A percentile compares a stretch with the other conserved stretches of the same genome.
phyloP scores from a whole-genome alignment of 2,329 filamentous ascomycete genomes.

The Sporothrix pallida region DNA sequence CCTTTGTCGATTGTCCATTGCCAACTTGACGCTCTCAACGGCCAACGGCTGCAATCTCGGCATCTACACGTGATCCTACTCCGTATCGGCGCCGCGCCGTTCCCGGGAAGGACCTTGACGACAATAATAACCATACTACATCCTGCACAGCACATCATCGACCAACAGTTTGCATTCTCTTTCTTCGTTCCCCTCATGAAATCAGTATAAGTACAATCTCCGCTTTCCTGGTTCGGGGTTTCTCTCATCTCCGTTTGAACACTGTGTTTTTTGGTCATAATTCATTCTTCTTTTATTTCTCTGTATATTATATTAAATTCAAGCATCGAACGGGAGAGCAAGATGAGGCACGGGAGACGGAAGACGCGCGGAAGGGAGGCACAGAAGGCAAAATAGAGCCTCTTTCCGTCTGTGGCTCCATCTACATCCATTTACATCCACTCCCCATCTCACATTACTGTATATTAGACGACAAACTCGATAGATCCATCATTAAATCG shows the following conservation, averaged over 20 bases:
- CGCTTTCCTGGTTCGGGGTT: slow-evolving; percentile 4
- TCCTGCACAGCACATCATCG: neutral
- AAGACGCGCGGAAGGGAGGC: neutral
- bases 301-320: neutral
- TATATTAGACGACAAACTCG: neutral
- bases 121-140: neutral
- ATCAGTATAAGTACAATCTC: neutral
- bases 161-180: neutral
- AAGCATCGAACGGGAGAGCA: neutral
- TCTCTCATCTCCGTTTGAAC: neutral
- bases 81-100: slow-evolving; percentile 16
- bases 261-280: neutral
- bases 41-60: too few relatives aligned
- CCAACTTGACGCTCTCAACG: too few relatives aligned
- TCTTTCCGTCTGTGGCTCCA: slow-evolving; percentile 3
- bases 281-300: too few relatives aligned
- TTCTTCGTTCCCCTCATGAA: neutral
- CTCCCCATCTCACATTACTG: neutral
- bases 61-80: neutral
- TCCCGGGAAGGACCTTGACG: slow-evolving; percentile 5
- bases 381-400: slow-evolving; percentile 15
- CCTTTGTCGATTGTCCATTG: too few relatives aligned
- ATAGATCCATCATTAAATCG: neutral
- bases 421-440: neutral
- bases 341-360: neutral